These are phyloP conservation scores for Penicillium decumbens DNA, from an alignment of 2,329 filamentous ascomycete species.

Conservation along the genomic window DNA sequence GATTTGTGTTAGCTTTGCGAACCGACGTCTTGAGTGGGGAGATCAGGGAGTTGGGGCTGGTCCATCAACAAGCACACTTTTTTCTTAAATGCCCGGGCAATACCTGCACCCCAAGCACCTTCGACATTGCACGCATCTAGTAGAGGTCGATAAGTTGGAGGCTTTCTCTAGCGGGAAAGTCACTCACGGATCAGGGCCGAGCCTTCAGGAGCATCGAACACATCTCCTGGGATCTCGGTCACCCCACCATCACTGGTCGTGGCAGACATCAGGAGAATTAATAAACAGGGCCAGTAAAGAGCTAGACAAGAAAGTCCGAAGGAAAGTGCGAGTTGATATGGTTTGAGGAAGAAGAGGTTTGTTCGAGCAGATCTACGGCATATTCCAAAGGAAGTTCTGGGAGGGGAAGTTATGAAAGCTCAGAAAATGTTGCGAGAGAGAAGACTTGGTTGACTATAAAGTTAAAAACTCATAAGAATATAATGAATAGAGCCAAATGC, in stretches of 20 bases:
- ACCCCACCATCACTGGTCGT: conserved; percentile 7
- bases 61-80: conserved; percentile 21
- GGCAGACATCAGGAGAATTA: background rate
- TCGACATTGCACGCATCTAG: conserved; percentile 56
- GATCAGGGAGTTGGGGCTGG: background rate
- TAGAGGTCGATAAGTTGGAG: background rate
- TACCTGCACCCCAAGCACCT: conserved; percentile 57
- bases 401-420: too few relatives aligned
- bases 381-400: too few relatives aligned
- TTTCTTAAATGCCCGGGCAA: conserved; percentile 50
- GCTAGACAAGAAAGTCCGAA: background rate
- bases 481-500: background rate
- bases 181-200: conserved; percentile 49
- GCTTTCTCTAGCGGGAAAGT: background rate
- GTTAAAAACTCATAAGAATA: background rate
- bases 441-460: background rate
- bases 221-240: conserved; percentile 41
- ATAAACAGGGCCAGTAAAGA: too few relatives aligned
- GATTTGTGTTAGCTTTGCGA: background rate
- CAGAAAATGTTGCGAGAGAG: background rate
- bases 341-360: background rate
- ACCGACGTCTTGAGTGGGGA: background rate
- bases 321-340: background rate
- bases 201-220: conserved; percentile 51
- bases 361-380: too few relatives aligned